These are phyloP conservation scores for Phytophthora niederhauseri DNA, from an alignment of 352 stramenopile genomes.

Conservation along the genomic window DNA sequence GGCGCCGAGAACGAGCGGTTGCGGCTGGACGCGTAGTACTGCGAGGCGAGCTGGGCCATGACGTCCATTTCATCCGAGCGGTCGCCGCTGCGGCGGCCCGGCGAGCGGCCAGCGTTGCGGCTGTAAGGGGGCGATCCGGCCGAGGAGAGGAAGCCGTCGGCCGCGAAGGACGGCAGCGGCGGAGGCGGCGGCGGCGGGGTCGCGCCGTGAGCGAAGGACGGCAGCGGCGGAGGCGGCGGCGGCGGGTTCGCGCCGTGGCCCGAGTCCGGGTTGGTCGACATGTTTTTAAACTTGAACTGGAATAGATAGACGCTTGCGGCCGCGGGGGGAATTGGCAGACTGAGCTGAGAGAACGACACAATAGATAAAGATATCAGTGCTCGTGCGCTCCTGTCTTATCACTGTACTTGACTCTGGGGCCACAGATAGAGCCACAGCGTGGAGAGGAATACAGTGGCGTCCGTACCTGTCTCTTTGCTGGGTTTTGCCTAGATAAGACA, in stretches of 20 bases:
- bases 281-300: conserved; percentile 7
- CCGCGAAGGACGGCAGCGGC: conserved; percentile 36
- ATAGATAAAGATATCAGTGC: conserved; percentile 19
- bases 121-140: conserved; percentile 32
- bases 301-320: conserved; percentile 17
- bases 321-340: conserved; percentile 24
- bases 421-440: background rate
- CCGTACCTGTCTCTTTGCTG: conserved; percentile 33
- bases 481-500: conserved; percentile 1
- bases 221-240: conserved; percentile 26
- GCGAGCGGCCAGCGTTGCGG: conserved; percentile 24
- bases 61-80: conserved; percentile 66
- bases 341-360: conserved; percentile 10
- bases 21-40: conserved; percentile 76
- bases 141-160: conserved; percentile 36
- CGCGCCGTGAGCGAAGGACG: conserved; percentile 33
- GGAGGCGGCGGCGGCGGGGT: conserved; percentile 20
- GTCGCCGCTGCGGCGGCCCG: conserved; percentile 12
- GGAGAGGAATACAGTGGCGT: conserved; percentile 5
- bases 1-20: conserved; percentile 77
- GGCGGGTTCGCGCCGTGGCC: conserved; percentile 20
- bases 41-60: conserved; percentile 82
- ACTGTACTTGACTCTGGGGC: conserved; percentile 4
- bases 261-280: conserved; percentile 27
- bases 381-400: conserved; percentile 12